Conservation (phyloP, 139 green algal species). For the Marvania coccoides region DNA sequence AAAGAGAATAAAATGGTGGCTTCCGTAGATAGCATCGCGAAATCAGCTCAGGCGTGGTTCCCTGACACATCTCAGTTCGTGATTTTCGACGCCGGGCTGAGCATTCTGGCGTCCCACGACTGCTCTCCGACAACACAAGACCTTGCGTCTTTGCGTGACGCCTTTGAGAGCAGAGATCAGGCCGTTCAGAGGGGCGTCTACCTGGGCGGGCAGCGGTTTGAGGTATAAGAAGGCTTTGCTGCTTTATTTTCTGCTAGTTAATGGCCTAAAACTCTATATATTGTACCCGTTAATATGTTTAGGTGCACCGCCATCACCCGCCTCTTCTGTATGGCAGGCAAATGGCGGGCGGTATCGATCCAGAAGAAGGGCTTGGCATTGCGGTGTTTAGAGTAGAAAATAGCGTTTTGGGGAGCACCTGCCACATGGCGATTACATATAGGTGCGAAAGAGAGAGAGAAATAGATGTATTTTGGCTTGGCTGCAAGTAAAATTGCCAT, state of each 20-base stretch:
- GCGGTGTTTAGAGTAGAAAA: conserved; percentile 46
- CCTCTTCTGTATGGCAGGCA: conserved; percentile 63
- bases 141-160: not conserved
- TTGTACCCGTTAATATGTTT: not conserved
- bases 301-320: conserved; percentile 66
- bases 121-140: conserved; percentile 4
- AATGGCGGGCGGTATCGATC: conserved; percentile 34
- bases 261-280: not conserved
- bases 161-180: conserved; percentile 18
- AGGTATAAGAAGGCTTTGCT: conserved; percentile 12
- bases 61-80: not conserved
- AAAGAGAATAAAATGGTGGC: not conserved
- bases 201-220: conserved; percentile 24
- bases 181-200: conserved; percentile 22
- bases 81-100: not conserved
- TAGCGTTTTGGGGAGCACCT: conserved; percentile 10
- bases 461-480: not conserved
- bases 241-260: not conserved
- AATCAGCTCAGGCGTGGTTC: not conserved
- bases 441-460: conserved; percentile 25
- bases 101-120: not conserved
- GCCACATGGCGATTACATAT: conserved; percentile 54
- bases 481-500: not conserved
- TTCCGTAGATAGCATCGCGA: not conserved
- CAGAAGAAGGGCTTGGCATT: conserved; percentile 46